These are phyloP conservation scores for Favolaschia claudopus DNA, from an alignment of 768 basidiomycete species.

Conservation along the genomic window DNA sequence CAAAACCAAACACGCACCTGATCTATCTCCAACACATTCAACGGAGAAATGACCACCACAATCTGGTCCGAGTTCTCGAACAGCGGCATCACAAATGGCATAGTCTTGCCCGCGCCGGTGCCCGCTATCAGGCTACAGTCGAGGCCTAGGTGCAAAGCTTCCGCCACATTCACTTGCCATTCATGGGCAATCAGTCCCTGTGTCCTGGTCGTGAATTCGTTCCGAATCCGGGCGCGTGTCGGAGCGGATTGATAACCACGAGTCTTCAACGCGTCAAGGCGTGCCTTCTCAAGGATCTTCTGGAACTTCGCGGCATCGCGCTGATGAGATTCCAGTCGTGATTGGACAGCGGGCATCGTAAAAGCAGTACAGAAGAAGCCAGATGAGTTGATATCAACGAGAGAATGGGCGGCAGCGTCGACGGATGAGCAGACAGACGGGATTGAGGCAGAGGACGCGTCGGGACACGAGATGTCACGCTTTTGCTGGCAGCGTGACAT, in stretches of 20 bases:
- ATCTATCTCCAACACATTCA: conserved; percentile 27
- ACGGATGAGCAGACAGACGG: background rate
- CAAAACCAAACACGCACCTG: conserved; percentile 21
- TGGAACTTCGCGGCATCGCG: background rate
- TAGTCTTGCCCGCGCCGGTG: conserved; percentile 28
- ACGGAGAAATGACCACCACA: conserved; percentile 27
- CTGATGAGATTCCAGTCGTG: background rate
- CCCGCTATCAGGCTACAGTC: conserved; percentile 28
- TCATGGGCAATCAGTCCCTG: conserved; percentile 18
- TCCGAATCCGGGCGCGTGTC: conserved; percentile 10
- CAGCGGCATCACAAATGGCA: conserved; percentile 30
- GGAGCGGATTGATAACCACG: conserved; percentile 6
- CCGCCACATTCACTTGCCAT: conserved; percentile 36
- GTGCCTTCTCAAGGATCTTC: conserved; percentile 7
- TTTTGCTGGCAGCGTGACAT: background rate
- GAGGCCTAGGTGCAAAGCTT: conserved; percentile 27
- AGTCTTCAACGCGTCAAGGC: conserved; percentile 1
- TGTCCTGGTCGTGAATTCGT: background rate
- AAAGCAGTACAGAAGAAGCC: background rate
- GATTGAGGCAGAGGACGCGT: background rate
- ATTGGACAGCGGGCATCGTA: conserved; percentile 3
- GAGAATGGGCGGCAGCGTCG: background rate
- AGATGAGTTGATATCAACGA: no score
- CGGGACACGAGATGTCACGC: background rate
- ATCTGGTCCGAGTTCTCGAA: conserved; percentile 12